These are phyloP conservation scores for Senna siamea DNA, from an alignment of 306 rosid species.

Conservation along the genomic window DNA sequence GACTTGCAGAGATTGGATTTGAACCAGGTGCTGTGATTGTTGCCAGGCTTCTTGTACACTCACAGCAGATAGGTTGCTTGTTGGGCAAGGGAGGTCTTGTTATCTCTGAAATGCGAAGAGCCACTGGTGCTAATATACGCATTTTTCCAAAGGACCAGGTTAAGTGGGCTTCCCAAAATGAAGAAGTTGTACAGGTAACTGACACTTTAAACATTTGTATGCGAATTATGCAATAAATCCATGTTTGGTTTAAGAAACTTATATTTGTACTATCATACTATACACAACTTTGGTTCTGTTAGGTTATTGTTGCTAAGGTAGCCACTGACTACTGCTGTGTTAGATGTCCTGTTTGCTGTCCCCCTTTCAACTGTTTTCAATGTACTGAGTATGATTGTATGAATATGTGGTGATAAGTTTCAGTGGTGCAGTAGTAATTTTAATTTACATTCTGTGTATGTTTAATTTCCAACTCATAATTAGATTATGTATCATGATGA, in stretches of 20 bases:
- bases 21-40: slow-evolving; percentile 73
- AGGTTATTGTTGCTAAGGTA: neutral
- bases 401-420: neutral
- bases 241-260: neutral
- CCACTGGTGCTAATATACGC: slow-evolving; percentile 81
- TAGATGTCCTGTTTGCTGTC: neutral
- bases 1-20: slow-evolving; percentile 79
- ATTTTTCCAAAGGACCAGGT: slow-evolving; percentile 77
- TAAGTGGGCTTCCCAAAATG: slow-evolving; percentile 59
- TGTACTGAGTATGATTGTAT: neutral
- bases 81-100: slow-evolving; percentile 85
- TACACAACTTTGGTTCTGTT: slow-evolving; percentile 18
- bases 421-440: neutral
- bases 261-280: no score
- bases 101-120: slow-evolving; percentile 81
- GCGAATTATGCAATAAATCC: neutral
- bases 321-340: slow-evolving; percentile 9
- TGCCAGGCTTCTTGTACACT: slow-evolving; percentile 86
- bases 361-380: neutral
- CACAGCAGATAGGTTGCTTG: slow-evolving; percentile 78
- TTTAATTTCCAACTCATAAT: neutral
- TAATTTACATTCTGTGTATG: slow-evolving; percentile 7
- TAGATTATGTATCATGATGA: neutral
- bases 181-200: slow-evolving; percentile 87
- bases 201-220: slow-evolving; percentile 14